Base-by-base conservation (phyloP, 257 asterid species). In the Solanum lycopersicoides region DNA sequence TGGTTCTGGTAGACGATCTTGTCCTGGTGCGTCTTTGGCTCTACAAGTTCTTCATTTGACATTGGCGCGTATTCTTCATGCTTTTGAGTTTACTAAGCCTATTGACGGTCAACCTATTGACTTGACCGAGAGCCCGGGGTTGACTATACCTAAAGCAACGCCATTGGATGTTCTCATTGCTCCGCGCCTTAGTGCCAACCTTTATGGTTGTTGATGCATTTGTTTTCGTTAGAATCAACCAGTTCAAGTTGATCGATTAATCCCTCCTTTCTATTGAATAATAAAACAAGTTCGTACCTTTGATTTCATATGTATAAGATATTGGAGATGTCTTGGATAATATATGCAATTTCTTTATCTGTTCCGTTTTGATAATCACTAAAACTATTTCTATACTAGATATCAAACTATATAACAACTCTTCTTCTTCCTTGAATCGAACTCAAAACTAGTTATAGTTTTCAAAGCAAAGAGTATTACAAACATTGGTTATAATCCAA, bases 1-100 rank as follows among this genome's bases (percentile, higher is more conserved):
- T 87, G 93, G 96, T 5, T 91, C 90, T 1, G 96, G 96, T 2
- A 87, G 94, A 60, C 89, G 95, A 84, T 73, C 86, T 50, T 92
- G 96, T 65, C 95, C 96, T 0, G 93, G 91, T 0, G 34, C 84
- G 2, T 32, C 76, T 13, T 50, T 93, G n/a, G 92, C 90, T n/a
- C 74, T 91, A 3, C 91, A 88, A 8, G 68, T 86, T 34, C 35
- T 87, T 2, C 88, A 88, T 30, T 69, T 92, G 41, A 87, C 86
- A 11, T 89, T 93, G 53, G 95, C 92, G 0, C 88, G 90, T 83
- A n/a, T 93, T n/a, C 65, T 94, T 23, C 95, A 93, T 9, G 89
- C 89, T 7, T 93, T 93, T 9, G 92, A 91, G 18, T 35, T 92
- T 5, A 75, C 88, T 14, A 91, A 90, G 6, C 86, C 87, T 1